Percentiles rank a stretch among this genome's conserved stretches.
Evolutionary conservation across 169 alveolate genomes (phyloP).

Genomic region (Plasmodium yoelii): DNA sequence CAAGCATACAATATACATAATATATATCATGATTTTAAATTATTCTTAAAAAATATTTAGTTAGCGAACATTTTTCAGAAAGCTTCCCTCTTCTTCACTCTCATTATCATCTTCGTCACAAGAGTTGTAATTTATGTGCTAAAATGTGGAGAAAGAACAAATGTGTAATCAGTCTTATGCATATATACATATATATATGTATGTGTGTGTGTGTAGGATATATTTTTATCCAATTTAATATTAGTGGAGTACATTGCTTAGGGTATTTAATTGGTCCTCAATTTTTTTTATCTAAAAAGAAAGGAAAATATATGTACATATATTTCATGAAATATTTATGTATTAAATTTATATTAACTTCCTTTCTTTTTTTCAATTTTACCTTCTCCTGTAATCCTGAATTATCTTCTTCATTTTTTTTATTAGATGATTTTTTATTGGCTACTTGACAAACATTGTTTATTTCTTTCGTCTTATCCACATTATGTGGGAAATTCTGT

Average conservation of each 20-base stretch:
- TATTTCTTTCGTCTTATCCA: not conserved
- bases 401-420: constrained; percentile 14
- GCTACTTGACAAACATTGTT: not conserved
- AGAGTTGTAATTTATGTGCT: constrained; percentile 50
- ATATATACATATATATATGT: not conserved
- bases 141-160: not conserved
- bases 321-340: not conserved
- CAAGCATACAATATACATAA: not conserved
- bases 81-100: not conserved
- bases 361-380: not conserved
- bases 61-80: constrained; percentile 6
- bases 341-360: not conserved
- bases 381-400: constrained; percentile 49
- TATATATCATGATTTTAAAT: not conserved
- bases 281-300: constrained; percentile 36
- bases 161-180: too few relatives aligned
- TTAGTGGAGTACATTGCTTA: constrained; percentile 36
- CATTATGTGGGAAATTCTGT: too few relatives aligned
- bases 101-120: constrained; percentile 21
- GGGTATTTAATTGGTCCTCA: constrained; percentile 41
- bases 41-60: too few relatives aligned
- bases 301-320: not conserved
- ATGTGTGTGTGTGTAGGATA: too few relatives aligned
- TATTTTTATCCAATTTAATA: not conserved
- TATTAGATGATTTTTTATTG: not conserved